Conservation (phyloP, 139 green algal genomes). For the Tetraselmis chui region DNA sequence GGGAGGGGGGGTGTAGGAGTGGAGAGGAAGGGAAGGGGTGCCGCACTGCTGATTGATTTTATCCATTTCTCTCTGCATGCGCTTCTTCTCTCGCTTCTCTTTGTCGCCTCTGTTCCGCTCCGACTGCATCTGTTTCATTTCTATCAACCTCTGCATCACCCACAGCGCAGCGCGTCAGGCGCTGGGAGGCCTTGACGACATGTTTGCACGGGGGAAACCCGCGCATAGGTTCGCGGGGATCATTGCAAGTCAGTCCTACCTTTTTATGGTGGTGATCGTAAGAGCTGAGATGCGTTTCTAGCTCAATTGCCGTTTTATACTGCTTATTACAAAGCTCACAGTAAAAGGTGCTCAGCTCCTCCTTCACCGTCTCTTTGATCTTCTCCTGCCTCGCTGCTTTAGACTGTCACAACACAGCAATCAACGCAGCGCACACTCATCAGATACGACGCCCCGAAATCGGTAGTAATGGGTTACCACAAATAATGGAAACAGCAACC, state of each 20-base stretch:
- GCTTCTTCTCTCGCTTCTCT: constrained; percentile 6
- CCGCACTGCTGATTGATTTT: not conserved
- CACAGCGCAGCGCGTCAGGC: not conserved
- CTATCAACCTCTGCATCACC: not conserved
- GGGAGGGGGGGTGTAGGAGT: too few relatives aligned
- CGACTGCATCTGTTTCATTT: constrained; percentile 13
- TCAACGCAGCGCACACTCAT: too few relatives aligned
- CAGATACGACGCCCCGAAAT: too few relatives aligned
- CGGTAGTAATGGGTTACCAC: too few relatives aligned
- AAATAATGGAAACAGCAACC: too few relatives aligned
- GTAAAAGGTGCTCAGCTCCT: constrained; percentile 67
- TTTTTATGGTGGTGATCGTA: constrained; percentile 85
- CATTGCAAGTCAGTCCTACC: too few relatives aligned
- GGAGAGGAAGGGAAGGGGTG: not conserved
- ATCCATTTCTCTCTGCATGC: not conserved
- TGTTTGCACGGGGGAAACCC: too few relatives aligned
- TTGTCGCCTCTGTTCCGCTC: constrained; percentile 4
- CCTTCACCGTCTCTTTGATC: constrained; percentile 62
- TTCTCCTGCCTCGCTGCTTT: constrained; percentile 53
- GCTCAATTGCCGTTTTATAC: constrained; percentile 72
- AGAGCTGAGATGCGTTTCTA: constrained; percentile 80
- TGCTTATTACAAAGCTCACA: constrained; percentile 88
- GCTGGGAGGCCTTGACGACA: too few relatives aligned
- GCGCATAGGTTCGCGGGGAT: too few relatives aligned
- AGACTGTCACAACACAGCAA: too few relatives aligned